Conservation (phyloP, 371 early-diverging fungal genomes). For the Fennellomyces sp. region DNA sequence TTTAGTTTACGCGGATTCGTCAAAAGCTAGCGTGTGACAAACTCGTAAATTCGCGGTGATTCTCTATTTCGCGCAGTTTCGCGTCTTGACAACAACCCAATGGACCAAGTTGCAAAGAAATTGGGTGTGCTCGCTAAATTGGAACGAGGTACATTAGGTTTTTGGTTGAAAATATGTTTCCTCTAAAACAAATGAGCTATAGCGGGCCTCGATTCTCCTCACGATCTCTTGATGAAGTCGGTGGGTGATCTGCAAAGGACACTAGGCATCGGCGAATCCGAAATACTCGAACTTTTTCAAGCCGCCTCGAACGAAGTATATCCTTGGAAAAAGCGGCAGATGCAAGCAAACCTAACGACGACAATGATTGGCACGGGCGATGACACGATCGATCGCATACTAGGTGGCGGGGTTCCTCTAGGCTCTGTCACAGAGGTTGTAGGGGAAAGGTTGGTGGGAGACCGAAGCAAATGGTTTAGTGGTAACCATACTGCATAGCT, state of each 20-base stretch:
- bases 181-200: too few relatives aligned
- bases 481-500: slow-evolving; percentile 29
- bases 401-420: slow-evolving; percentile 59
- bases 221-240: slow-evolving; percentile 16
- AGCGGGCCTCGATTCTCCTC: slow-evolving; percentile 18
- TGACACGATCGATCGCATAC: slow-evolving; percentile 45
- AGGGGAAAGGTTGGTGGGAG: slow-evolving; percentile 50
- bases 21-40: too few relatives aligned
- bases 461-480: background rate
- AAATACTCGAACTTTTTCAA: slow-evolving; percentile 16
- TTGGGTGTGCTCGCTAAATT: slow-evolving; percentile 14
- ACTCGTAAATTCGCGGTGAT: too few relatives aligned
- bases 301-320: slow-evolving; percentile 21
- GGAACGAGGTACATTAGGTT: slow-evolving; percentile 19
- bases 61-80: too few relatives aligned
- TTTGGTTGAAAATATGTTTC: too few relatives aligned
- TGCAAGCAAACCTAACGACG: background rate
- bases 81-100: slow-evolving; percentile 1
- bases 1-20: background rate
- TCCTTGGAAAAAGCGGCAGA: slow-evolving; percentile 11
- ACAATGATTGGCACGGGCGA: slow-evolving; percentile 52
- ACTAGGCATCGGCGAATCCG: slow-evolving; percentile 7
- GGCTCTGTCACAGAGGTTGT: slow-evolving; percentile 62
- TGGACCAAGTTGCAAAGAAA: slow-evolving; percentile 17
- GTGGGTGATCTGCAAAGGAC: slow-evolving; percentile 9